Base-by-base conservation (phyloP, 306 rosid species). In the Rosa persica region DNA sequence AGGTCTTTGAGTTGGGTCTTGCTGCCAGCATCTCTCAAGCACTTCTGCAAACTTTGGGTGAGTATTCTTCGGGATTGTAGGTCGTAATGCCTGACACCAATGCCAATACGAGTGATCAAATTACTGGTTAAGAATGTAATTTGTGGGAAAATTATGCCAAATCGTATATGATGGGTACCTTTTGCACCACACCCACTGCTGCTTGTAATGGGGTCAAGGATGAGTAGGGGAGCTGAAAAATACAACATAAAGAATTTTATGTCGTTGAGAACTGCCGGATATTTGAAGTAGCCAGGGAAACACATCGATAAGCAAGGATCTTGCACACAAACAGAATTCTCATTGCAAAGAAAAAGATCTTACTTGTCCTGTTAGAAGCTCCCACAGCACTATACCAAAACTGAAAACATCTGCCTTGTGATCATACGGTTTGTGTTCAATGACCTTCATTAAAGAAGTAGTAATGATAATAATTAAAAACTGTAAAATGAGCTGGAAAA, bases 161-260 rank as follows among this genome's bases (percentile, higher is more conserved):
- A 76, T 25, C 30, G 67, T 75, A 73, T n/a, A 57, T 80, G 70
- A 73, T 40, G 43, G 80, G 67, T 82, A 93, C 99, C 97, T 93
- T 93, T 83, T 96, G 99, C 88, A 96, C 99, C 80, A 96, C 99
- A 55, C 98, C 99, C 34, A 96, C 99, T 7, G 98, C 99, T 22
- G 98, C 99, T 96, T 96, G 99, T 81, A 96, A 85, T 66, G 99
- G 98, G 51, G 98, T 91, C 86, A 91, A 77, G 84, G 64, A 85
- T 51, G 99, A 86, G 82, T 96, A 93, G 7, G 99, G 99, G 25
- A 96, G 86, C 99, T 96, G 92, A 61, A 75, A 46, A 76, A 73
- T 57, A 81, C 61, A 86, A 69, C 76, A 77, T 66, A 82, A 27
- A 72, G 58, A 78, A 43, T 79, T 68, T 25, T 52, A 39, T 42